phyloP scores from a whole-genome alignment of 768 basidiomycete species.

The Podaxis carcinomalis region DNA sequence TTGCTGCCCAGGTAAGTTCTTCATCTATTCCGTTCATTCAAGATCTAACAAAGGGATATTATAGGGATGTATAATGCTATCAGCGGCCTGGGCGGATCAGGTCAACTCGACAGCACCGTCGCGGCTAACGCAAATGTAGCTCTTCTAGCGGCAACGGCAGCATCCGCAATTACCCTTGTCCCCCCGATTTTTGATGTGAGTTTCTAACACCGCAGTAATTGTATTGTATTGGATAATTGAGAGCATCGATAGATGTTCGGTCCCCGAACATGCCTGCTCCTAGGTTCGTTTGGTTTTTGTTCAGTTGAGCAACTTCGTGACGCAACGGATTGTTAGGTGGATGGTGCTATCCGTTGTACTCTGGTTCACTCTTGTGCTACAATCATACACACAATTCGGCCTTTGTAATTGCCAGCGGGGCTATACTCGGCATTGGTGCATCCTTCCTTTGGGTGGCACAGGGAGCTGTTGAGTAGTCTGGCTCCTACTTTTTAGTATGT shows the following conservation, averaged over 20 bases:
- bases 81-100: slow-evolving; percentile 24
- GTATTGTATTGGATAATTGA: not conserved
- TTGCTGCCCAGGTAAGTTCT: slow-evolving; percentile 22
- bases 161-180: slow-evolving; percentile 23
- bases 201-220: not conserved
- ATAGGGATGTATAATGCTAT: slow-evolving; percentile 28
- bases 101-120: slow-evolving; percentile 25
- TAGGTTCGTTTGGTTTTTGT: slow-evolving; percentile 15
- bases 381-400: slow-evolving; percentile 24
- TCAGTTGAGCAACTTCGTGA: not conserved
- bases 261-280: slow-evolving; percentile 21
- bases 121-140: slow-evolving; percentile 26
- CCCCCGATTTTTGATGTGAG: slow-evolving; percentile 25
- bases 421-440: slow-evolving; percentile 24
- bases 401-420: slow-evolving; percentile 24
- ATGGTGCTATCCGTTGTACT: slow-evolving; percentile 25
- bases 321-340: slow-evolving; percentile 14
- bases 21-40: not conserved
- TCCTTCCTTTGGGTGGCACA: slow-evolving; percentile 27
- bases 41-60: not conserved
- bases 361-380: slow-evolving; percentile 24
- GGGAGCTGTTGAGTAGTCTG: slow-evolving; percentile 19
- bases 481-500: not conserved
- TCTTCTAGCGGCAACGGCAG: slow-evolving; percentile 23
- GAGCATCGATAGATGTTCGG: slow-evolving; percentile 19